Percentiles rank a stretch among this genome's conserved stretches.
Conservation (phyloP, 352 stramenopile species). For the Phytophthora podocarpi region DNA sequence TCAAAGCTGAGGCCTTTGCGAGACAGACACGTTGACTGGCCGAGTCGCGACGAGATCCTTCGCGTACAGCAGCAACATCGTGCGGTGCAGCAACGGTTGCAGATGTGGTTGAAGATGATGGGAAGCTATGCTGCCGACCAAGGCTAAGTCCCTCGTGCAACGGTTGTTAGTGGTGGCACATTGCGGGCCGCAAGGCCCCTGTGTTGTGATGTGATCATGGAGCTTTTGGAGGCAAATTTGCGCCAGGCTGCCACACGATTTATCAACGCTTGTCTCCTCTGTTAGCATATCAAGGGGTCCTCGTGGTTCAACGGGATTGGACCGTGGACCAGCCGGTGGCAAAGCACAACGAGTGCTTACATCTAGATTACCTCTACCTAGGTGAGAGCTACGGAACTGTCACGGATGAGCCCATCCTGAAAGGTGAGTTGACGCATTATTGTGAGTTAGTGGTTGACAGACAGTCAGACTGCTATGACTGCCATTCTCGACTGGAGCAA, state of each 20-base stretch:
- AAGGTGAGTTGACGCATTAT: slow-evolving; percentile 8
- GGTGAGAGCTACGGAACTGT: slow-evolving; percentile 17
- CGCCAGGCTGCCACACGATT: background rate
- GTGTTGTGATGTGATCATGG: slow-evolving; percentile 21
- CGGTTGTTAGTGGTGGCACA: too few relatives aligned
- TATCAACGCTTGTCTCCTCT: slow-evolving; percentile 11
- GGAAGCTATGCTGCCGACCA: too few relatives aligned
- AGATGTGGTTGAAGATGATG: too few relatives aligned
- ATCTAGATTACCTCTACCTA: slow-evolving; percentile 15
- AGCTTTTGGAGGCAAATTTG: slow-evolving; percentile 7
- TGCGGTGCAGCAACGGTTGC: too few relatives aligned
- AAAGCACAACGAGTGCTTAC: slow-evolving; percentile 3
- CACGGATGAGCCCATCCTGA: slow-evolving; percentile 7
- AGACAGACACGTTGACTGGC: too few relatives aligned
- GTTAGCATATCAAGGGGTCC: slow-evolving; percentile 18
- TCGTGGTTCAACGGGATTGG: background rate
- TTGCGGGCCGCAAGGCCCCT: too few relatives aligned
- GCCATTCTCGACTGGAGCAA: slow-evolving; percentile 24
- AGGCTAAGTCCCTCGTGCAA: too few relatives aligned
- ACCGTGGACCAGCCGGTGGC: background rate
- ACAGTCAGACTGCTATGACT: slow-evolving; percentile 1
- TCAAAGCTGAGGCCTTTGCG: too few relatives aligned
- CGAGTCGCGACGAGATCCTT: too few relatives aligned
- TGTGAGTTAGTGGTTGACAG: background rate
- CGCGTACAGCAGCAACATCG: too few relatives aligned